A percentile compares a stretch with the other conserved stretches of the same genome.
These are phyloP conservation scores for Termitomyces bulborhizus DNA, from an alignment of 768 basidiomycete species.

Conservation along the genomic window DNA sequence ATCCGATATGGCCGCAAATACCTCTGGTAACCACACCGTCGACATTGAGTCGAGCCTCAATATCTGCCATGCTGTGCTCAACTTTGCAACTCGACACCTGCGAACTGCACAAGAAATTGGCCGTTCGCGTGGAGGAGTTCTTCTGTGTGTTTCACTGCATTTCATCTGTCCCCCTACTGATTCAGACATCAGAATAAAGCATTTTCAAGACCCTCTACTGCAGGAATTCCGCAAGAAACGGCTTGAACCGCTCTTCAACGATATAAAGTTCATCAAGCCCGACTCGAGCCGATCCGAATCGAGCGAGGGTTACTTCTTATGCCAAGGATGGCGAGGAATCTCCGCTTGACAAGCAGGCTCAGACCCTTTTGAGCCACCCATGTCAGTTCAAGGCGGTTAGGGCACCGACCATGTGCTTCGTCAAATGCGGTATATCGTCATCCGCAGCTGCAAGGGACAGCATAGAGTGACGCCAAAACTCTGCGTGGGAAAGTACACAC, in stretches of 20 bases:
- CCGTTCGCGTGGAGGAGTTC: slow-evolving; percentile 38
- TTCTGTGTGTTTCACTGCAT: slow-evolving; percentile 41
- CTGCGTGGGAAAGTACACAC: not conserved
- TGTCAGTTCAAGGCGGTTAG: not conserved
- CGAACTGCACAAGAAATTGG: slow-evolving; percentile 38
- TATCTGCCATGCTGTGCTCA: slow-evolving; percentile 68
- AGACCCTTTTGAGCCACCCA: not conserved
- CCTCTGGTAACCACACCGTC: slow-evolving; percentile 58
- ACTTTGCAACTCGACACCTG: slow-evolving; percentile 55
- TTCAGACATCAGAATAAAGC: slow-evolving; percentile 58
- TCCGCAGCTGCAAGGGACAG: not conserved
- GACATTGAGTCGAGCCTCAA: slow-evolving; percentile 69
- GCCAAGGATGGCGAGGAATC: slow-evolving; percentile 56
- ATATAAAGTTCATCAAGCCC: slow-evolving; percentile 73
- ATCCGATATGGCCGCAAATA: slow-evolving; percentile 88
- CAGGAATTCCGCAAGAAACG: slow-evolving; percentile 55
- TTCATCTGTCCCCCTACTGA: not conserved
- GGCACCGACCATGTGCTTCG: not conserved
- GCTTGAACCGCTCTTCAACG: slow-evolving; percentile 58
- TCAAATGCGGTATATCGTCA: not conserved
- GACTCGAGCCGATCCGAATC: slow-evolving; percentile 73
- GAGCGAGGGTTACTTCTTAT: slow-evolving; percentile 83
- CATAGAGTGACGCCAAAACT: not conserved
- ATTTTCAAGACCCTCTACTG: slow-evolving; percentile 72
- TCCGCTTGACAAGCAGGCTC: not conserved